Percentiles rank a stretch among this genome's conserved stretches.
Conservation (phyloP, 306 rosid genomes). For the Quercus engelmannii region DNA sequence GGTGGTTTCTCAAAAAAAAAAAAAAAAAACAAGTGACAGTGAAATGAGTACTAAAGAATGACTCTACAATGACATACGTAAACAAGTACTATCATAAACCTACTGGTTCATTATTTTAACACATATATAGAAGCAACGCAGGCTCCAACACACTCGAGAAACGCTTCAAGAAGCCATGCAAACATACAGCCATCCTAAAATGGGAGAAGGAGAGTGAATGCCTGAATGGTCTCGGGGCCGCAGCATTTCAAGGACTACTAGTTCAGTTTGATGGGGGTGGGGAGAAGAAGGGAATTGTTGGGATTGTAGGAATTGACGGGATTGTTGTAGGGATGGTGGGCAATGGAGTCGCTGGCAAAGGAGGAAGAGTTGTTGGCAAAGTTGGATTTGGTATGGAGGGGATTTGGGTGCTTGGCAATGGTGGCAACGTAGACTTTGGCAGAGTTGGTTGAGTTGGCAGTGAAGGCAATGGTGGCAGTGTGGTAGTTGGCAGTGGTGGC, state of each 20-base stretch:
- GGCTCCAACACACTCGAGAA: background rate
- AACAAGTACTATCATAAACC: too few species aligned
- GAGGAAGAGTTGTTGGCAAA: slow-evolving; percentile 23
- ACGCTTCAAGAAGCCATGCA: background rate
- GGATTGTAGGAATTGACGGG: slow-evolving; percentile 5
- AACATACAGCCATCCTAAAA: background rate
- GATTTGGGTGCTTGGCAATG: slow-evolving; percentile 13
- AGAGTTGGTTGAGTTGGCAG: slow-evolving; percentile 5
- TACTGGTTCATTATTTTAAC: too few species aligned
- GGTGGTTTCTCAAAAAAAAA: too few species aligned
- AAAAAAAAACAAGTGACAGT: background rate
- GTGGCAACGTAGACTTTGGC: slow-evolving; percentile 27
- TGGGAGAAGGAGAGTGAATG: background rate
- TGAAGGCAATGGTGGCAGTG: slow-evolving; percentile 1
- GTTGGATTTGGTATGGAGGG: slow-evolving; percentile 6
- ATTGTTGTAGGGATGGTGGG: slow-evolving; percentile 16
- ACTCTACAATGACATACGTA: background rate
- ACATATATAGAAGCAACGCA: background rate
- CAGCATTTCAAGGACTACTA: background rate
- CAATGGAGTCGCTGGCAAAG: slow-evolving; percentile 15
- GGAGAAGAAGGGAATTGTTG: slow-evolving; percentile 7
- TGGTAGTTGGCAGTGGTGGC: slow-evolving; percentile 1
- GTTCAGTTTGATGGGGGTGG: slow-evolving; percentile 29
- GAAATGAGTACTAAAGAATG: background rate
- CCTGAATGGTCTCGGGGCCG: too few species aligned